Base-by-base conservation (phyloP, 805 yeast genomes). In the Yamadazyma nakazawae region DNA sequence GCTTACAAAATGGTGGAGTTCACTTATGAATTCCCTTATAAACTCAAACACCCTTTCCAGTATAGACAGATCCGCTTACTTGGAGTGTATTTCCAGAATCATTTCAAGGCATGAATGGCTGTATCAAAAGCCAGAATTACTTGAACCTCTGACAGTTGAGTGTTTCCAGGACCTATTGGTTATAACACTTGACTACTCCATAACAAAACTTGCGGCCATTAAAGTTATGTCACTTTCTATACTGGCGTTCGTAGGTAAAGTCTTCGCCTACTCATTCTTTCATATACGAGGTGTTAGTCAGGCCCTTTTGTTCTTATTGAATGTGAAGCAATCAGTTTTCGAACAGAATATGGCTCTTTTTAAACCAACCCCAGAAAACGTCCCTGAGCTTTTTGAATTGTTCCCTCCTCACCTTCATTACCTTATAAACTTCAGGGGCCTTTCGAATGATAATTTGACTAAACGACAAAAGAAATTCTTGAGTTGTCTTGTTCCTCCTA, bases 221-320 rank as follows among this genome's bases (percentile, higher is more conserved):
- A 82, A 82, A 51, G 70, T 70, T 19, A 66, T 82, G 10, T 72
- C 87, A 0, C 61, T 81, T n/a, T 71, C 84, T 5, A 62, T 78
- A 17, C 71, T 80, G 18, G 88, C 89, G 2, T 84, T 85, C 54
- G 68, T 81, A 11, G 92, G 92, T 5, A 85, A 85, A 56, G 75
- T 82, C 3, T 76, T 85, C 59, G 90, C 90, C 1, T 79, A 81
- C 56, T 67, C 81, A 2, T 85, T 75, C 52, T 76, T 78, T 59
- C 66, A 72, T 50, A 63, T 83, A 3, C 81, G 82, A 0, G 71
- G 76, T 24, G 75, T 84, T 4, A 78, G 85, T 14, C 72, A 72
- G 42, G 83, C 84, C 1, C 59, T 83, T 34, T 58, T 81, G 38
- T 83, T 83, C 52, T 57, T 82, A 17, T 62, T 83, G 36, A 80